A percentile compares a stretch with the other conserved stretches of the same genome.
Conservation (phyloP, 257 asterid species). For the Haberlea rhodopensis region DNA sequence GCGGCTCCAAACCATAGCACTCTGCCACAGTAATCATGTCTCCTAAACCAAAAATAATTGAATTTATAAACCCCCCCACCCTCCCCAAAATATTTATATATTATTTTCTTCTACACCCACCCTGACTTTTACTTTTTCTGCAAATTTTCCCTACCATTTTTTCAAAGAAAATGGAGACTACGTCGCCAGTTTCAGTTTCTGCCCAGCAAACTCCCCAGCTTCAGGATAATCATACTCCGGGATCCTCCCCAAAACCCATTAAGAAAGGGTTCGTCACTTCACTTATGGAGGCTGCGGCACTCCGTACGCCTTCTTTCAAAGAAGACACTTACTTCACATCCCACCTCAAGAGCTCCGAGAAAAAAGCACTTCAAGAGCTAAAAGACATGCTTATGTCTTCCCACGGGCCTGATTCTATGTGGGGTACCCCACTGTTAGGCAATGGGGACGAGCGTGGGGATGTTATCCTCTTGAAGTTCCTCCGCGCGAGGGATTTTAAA, state of each 20-base stretch:
- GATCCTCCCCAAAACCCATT: slow-evolving; percentile 36
- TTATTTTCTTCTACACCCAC: not conserved
- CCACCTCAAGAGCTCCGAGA: slow-evolving; percentile 59
- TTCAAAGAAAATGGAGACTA: not conserved
- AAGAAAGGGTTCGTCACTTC: slow-evolving; percentile 52
- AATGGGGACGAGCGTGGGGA: slow-evolving; percentile 55
- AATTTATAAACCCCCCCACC: too few relatives aligned
- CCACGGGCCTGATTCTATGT: slow-evolving; percentile 50
- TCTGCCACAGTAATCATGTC: too few relatives aligned
- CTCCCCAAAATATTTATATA: too few relatives aligned
- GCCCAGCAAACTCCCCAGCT: slow-evolving; percentile 24
- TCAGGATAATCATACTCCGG: slow-evolving; percentile 19
- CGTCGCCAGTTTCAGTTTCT: not conserved
- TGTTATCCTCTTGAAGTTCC: slow-evolving; percentile 78
- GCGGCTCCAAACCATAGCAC: too few relatives aligned
- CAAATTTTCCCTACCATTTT: not conserved
- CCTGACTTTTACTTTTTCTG: not conserved
- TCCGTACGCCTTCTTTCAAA: slow-evolving; percentile 69
- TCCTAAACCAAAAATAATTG: too few relatives aligned
- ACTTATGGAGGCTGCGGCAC: slow-evolving; percentile 57
- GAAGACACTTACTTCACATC: slow-evolving; percentile 87
- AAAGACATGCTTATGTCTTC: slow-evolving; percentile 42
- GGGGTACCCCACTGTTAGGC: slow-evolving; percentile 59
- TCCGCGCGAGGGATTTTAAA: slow-evolving; percentile 79
- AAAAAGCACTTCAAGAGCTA: slow-evolving; percentile 66